These are phyloP conservation scores for Trametopsis cervina DNA, from an alignment of 768 basidiomycete species.

Conservation along the genomic window DNA sequence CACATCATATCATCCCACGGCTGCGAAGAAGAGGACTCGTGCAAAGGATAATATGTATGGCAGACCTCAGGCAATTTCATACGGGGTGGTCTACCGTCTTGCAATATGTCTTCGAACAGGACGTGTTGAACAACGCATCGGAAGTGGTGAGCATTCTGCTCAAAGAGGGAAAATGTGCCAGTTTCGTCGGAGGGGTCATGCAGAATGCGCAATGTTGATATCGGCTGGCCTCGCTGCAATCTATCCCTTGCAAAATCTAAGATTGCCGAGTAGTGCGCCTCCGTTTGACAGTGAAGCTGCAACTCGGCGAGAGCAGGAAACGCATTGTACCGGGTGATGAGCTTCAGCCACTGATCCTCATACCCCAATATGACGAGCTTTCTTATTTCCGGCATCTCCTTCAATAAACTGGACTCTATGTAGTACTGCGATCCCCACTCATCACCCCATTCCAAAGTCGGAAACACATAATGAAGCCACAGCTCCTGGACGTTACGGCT, in stretches of 20 bases:
- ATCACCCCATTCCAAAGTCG: too few relatives aligned
- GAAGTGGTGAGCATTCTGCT: background rate
- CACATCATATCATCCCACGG: too few relatives aligned
- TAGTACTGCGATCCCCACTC: too few relatives aligned
- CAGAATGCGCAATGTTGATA: background rate
- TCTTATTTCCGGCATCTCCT: background rate
- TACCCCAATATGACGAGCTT: background rate
- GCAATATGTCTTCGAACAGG: background rate
- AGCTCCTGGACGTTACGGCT: too few relatives aligned
- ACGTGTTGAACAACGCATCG: background rate
- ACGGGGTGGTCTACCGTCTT: background rate
- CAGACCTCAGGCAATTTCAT: background rate
- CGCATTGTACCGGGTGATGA: background rate
- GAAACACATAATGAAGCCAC: too few relatives aligned
- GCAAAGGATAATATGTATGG: background rate
- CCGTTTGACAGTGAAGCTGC: background rate
- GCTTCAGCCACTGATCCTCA: background rate
- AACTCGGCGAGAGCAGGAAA: background rate
- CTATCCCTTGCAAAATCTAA: background rate
- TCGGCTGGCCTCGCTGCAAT: background rate
- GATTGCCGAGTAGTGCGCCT: background rate
- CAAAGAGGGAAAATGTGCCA: background rate
- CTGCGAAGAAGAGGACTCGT: too few relatives aligned
- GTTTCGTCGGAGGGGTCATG: background rate
- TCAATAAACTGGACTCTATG: too few relatives aligned